These are phyloP conservation scores for Tetrahymena malaccensis DNA, from an alignment of 73 alveolate genomes.

Conservation along the genomic window DNA sequence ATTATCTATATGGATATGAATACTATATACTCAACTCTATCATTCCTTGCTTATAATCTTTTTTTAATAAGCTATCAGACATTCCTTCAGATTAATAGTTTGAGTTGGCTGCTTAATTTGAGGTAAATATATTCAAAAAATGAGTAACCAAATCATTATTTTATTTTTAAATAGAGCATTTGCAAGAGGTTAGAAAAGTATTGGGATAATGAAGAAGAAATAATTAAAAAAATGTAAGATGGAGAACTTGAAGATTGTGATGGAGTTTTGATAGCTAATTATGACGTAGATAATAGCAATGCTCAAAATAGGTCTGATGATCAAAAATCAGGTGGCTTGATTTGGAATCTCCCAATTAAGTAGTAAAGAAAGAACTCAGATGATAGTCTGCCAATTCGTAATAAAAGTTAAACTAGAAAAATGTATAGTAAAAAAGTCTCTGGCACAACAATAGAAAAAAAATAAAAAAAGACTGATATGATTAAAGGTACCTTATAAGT, in stretches of 20 bases:
- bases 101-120: background rate
- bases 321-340: background rate
- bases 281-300: background rate
- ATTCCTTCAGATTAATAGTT: background rate
- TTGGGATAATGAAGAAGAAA: background rate
- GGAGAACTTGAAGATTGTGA: background rate
- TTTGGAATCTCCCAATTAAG: background rate
- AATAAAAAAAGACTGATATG: background rate
- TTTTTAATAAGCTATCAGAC: background rate
- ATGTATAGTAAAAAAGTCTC: background rate
- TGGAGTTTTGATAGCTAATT: background rate
- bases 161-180: background rate
- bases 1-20: background rate
- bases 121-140: background rate
- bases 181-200: background rate
- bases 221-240: background rate
- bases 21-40: background rate
- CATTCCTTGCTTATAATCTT: background rate
- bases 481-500: background rate
- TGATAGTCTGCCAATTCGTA: background rate
- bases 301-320: background rate
- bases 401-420: background rate
- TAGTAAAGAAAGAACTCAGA: background rate
- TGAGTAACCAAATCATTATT: background rate
- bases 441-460: background rate